Conservation (phyloP, 2,329 filamentous ascomycete genomes). For the Reticulascus tulasneorum region DNA sequence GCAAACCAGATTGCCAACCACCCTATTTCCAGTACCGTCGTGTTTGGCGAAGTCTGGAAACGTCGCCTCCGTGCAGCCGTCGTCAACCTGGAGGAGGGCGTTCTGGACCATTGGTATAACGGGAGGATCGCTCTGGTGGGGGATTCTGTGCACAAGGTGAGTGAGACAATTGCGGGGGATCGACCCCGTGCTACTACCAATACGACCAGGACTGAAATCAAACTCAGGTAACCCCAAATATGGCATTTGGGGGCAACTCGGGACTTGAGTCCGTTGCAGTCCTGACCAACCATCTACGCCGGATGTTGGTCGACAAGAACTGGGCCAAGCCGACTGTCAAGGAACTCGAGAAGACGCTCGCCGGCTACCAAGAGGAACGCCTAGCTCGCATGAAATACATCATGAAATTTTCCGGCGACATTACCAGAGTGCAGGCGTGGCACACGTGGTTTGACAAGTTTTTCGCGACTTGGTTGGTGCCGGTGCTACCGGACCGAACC, state of each 20-base stretch:
- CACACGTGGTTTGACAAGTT: too few relatives aligned
- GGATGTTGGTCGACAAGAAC: background rate
- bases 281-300: background rate
- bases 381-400: background rate
- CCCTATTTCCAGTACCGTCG: conserved; percentile 21
- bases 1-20: conserved; percentile 21
- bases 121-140: background rate
- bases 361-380: background rate
- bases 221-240: background rate
- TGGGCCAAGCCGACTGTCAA: background rate
- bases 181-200: background rate
- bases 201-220: too few relatives aligned
- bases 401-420: background rate
- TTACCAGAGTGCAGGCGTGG: conserved; percentile 1
- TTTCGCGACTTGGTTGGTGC: background rate
- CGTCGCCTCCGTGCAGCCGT: conserved; percentile 10
- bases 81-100: background rate
- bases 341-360: background rate
- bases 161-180: background rate
- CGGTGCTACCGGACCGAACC: background rate
- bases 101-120: background rate
- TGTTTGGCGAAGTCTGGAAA: conserved; percentile 30
- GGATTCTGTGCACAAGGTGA: conserved; percentile 1
- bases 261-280: background rate
- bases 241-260: background rate